phyloP scores from a whole-genome alignment of 2,329 filamentous ascomycete species.

The Aspergillus pseudoterreus region DNA sequence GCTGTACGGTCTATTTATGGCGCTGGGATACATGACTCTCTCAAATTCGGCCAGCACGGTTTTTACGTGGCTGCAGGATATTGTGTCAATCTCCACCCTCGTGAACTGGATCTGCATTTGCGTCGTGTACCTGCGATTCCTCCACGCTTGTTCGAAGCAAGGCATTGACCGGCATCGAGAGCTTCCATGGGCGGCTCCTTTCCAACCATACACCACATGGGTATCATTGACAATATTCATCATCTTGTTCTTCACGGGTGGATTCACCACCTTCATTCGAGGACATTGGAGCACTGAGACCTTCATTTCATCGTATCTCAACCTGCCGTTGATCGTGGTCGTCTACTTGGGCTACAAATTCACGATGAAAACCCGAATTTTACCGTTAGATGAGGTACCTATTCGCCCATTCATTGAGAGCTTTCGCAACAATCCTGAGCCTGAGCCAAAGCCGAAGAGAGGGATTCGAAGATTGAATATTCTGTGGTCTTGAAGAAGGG shows the following conservation, averaged over 20 bases:
- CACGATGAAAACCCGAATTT: too few relatives aligned
- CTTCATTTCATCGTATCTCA: conserved; percentile 56
- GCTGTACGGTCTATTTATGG: not conserved
- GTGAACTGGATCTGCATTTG: not conserved
- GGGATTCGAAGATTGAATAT: too few relatives aligned
- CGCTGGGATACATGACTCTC: not conserved
- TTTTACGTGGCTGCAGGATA: conserved; percentile 1
- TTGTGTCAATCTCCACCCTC: not conserved
- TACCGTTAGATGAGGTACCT: too few relatives aligned
- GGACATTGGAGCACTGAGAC: conserved; percentile 52
- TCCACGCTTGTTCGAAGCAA: conserved; percentile 29
- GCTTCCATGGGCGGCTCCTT: conserved; percentile 54
- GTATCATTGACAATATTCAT: conserved; percentile 52
- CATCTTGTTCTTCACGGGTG: conserved; percentile 65
- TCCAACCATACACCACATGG: conserved; percentile 61
- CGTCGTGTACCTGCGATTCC: conserved; percentile 1
- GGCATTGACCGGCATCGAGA: conserved; percentile 41
- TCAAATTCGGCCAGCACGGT: not conserved
- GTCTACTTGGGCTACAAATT: conserved; percentile 40
- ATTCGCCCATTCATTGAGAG: too few relatives aligned
- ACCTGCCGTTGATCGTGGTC: conserved; percentile 55
- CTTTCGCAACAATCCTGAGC: too few relatives aligned
- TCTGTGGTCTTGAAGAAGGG: too few relatives aligned
- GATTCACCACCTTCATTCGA: conserved; percentile 50
- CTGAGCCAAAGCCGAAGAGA: too few relatives aligned